phyloP scores from a whole-genome alignment of 1,284 basidiomycete genomes.

The Sporisorium iseilematis-ciliati region DNA sequence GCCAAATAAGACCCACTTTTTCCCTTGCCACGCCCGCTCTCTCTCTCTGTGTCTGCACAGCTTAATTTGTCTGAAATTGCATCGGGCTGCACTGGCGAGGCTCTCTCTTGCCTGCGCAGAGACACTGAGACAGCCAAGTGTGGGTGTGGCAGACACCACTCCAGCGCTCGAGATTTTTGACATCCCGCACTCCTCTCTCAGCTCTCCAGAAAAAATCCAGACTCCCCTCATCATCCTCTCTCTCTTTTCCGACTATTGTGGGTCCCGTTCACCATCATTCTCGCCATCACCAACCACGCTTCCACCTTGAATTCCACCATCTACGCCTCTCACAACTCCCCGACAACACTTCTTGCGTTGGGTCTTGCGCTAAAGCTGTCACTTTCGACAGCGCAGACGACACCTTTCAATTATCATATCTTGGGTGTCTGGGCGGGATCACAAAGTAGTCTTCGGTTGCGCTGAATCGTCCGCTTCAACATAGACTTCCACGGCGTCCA shows the following conservation, averaged over 20 bases:
- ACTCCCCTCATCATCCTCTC: conserved; percentile 5
- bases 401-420: no score
- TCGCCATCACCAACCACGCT: neutral
- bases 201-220: neutral
- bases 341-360: neutral
- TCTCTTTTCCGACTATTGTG: neutral
- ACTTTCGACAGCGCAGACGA: no score
- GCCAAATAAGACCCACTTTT: neutral
- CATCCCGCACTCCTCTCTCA: neutral
- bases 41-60: neutral
- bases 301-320: neutral
- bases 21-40: neutral
- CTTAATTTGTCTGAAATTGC: neutral
- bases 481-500: neutral
- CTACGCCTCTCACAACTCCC: neutral
- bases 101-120: neutral
- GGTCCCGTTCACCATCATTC: neutral
- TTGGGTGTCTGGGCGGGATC: no score
- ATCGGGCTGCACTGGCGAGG: neutral
- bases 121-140: neutral
- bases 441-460: neutral
- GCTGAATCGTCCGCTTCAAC: neutral
- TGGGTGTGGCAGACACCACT: neutral
- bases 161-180: no score
- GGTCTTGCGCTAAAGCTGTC: neutral